A percentile compares a stretch with the other conserved stretches of the same genome.
Conservation (phyloP, 2,329 filamentous ascomycete genomes). For the Monosporascus cannonballus region DNA sequence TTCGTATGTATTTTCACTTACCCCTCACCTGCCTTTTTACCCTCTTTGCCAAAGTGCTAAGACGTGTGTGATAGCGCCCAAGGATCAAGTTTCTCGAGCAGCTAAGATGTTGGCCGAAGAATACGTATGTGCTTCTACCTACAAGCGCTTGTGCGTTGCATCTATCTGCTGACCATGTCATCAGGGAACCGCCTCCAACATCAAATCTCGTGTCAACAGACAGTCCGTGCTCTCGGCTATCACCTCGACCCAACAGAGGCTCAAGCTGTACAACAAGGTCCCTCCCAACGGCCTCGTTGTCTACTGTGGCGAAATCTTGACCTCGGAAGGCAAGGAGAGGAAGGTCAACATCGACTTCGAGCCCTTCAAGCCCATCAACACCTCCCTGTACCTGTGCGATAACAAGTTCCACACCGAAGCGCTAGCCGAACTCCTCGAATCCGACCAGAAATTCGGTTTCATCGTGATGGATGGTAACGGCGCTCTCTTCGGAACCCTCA, state of each 20-base stretch:
- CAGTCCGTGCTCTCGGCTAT: constrained; percentile 97
- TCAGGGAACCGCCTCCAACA: constrained; percentile 95
- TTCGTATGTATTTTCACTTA: constrained; percentile 57
- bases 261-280: constrained; percentile 99
- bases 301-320: constrained; percentile 99
- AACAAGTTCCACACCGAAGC: constrained; percentile 99
- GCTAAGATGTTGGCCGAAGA: constrained; percentile 99
- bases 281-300: constrained; percentile 95
- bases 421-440: constrained; percentile 92
- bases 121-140: constrained; percentile 61
- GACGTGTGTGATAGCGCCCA: constrained; percentile 60
- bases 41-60: constrained; percentile 13
- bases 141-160: not conserved
- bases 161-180: constrained; percentile 18
- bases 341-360: constrained; percentile 99
- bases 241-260: constrained; percentile 96
- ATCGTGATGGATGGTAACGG: constrained; percentile 99
- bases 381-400: constrained; percentile 97
- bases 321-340: constrained; percentile 93
- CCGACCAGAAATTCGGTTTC: constrained; percentile 98
- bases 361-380: constrained; percentile 99
- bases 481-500: constrained; percentile 91
- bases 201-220: constrained; percentile 98
- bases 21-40: constrained; percentile 19
- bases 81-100: constrained; percentile 93